A percentile compares a stretch with the other conserved stretches of the same genome.
phyloP scores from a whole-genome alignment of 2,329 filamentous ascomycete genomes.

The Trichoderma simmonsii region DNA sequence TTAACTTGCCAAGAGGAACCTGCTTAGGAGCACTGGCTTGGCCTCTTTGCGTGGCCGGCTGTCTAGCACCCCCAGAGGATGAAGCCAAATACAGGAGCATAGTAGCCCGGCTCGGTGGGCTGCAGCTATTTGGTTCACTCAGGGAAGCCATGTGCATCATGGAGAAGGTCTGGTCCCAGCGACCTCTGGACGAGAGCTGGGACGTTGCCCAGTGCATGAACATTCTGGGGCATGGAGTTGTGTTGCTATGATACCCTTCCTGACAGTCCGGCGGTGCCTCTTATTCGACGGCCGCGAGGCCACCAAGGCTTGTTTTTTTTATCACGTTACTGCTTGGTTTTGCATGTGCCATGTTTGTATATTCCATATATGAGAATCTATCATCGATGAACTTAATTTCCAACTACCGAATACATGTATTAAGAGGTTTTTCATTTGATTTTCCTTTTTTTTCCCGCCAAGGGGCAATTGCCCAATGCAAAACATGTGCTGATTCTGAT shows the following conservation, averaged over 20 bases:
- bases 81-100: constrained; percentile 43
- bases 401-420: not conserved
- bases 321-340: not conserved
- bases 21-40: constrained; percentile 38
- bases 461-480: not conserved
- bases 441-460: not conserved
- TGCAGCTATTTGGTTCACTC: constrained; percentile 46
- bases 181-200: constrained; percentile 42
- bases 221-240: constrained; percentile 38
- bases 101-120: constrained; percentile 39
- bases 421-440: not conserved
- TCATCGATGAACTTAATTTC: not conserved
- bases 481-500: not conserved
- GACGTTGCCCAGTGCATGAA: constrained; percentile 44
- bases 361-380: not conserved
- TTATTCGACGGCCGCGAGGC: not conserved
- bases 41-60: constrained; percentile 43
- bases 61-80: constrained; percentile 38
- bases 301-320: not conserved
- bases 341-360: not conserved
- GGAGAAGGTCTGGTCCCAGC: constrained; percentile 45
- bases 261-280: not conserved
- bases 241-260: constrained; percentile 36
- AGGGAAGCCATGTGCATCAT: constrained; percentile 43
- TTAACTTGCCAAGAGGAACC: constrained; percentile 29